Evolutionary conservation across 257 asterid genomes (phyloP).

Genomic region (Orobanche coerulescens): DNA sequence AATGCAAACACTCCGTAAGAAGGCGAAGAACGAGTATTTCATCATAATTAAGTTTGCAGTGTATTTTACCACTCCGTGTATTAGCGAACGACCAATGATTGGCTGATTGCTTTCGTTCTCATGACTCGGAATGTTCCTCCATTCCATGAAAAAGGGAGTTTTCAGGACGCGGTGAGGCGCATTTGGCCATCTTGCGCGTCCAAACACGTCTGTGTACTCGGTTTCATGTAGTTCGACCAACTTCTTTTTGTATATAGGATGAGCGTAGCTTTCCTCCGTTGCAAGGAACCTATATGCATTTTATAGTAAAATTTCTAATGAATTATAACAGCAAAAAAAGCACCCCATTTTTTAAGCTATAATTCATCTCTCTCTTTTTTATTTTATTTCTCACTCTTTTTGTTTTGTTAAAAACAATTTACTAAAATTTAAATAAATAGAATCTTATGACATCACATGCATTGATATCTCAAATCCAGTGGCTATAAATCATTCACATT

Average conservation of each 20-base stretch:
- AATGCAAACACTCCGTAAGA: too few relatives aligned
- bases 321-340: too few relatives aligned
- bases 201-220: conserved; percentile 69
- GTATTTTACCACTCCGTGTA: conserved; percentile 56
- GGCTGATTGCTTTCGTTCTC: conserved; percentile 71
- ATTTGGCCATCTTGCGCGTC: conserved; percentile 91
- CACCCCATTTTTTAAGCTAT: background rate
- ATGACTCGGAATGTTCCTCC: conserved; percentile 54
- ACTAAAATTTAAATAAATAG: too few relatives aligned
- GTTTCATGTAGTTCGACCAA: conserved; percentile 56
- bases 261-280: conserved; percentile 82
- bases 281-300: conserved; percentile 52
- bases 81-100: conserved; percentile 57
- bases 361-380: too few relatives aligned
- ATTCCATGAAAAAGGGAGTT: conserved; percentile 65
- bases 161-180: conserved; percentile 78
- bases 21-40: background rate
- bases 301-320: background rate
- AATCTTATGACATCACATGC: too few relatives aligned
- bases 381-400: too few relatives aligned
- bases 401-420: too few relatives aligned
- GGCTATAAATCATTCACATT: too few relatives aligned
- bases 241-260: conserved; percentile 68
- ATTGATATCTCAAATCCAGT: too few relatives aligned
- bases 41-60: background rate